Percentiles rank a stretch among this genome's conserved stretches.
phyloP scores from a whole-genome alignment of 371 early-diverging fungal species.

The Apophysomyces trapeziformis region DNA sequence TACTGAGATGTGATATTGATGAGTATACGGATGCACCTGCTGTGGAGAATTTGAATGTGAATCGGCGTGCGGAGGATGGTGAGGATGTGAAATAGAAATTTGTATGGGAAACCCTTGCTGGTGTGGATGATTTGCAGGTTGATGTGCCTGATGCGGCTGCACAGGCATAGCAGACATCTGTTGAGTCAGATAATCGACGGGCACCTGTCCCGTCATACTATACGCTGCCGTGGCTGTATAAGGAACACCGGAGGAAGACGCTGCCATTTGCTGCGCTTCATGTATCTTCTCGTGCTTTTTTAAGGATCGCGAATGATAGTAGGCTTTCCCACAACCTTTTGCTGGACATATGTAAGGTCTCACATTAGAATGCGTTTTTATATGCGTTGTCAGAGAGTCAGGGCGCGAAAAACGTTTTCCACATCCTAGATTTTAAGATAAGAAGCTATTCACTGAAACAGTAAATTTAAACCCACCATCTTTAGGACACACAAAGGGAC shows the following conservation, averaged over 20 bases:
- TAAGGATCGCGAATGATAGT: slow-evolving; percentile 81
- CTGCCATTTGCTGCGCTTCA: slow-evolving; percentile 20
- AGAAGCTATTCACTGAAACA: slow-evolving; percentile 21
- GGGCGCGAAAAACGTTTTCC: slow-evolving; percentile 86
- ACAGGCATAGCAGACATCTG: slow-evolving; percentile 20
- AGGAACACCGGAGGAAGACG: slow-evolving; percentile 2
- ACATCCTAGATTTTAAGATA: slow-evolving; percentile 52
- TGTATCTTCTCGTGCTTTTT: slow-evolving; percentile 79
- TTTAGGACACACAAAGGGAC: slow-evolving; percentile 59
- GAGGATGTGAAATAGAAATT: slow-evolving; percentile 6
- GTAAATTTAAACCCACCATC: slow-evolving; percentile 20
- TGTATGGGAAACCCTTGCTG: slow-evolving; percentile 2
- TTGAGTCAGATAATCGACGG: slow-evolving; percentile 29
- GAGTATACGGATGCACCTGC: slow-evolving; percentile 1
- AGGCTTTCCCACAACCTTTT: slow-evolving; percentile 73
- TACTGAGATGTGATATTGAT: slow-evolving; percentile 1
- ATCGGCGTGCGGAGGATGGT: slow-evolving; percentile 6
- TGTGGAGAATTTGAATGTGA: slow-evolving; percentile 7
- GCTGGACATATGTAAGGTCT: slow-evolving; percentile 70
- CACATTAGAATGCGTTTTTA: slow-evolving; percentile 85
- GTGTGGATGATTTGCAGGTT: slow-evolving; percentile 4
- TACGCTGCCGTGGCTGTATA: slow-evolving; percentile 12
- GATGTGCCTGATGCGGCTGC: slow-evolving; percentile 14
- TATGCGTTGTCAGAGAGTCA: slow-evolving; percentile 88
- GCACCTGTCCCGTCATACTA: slow-evolving; percentile 15